Base-by-base conservation (phyloP, 192 early-diverging fungal genomes). In the Podila epigama region DNA sequence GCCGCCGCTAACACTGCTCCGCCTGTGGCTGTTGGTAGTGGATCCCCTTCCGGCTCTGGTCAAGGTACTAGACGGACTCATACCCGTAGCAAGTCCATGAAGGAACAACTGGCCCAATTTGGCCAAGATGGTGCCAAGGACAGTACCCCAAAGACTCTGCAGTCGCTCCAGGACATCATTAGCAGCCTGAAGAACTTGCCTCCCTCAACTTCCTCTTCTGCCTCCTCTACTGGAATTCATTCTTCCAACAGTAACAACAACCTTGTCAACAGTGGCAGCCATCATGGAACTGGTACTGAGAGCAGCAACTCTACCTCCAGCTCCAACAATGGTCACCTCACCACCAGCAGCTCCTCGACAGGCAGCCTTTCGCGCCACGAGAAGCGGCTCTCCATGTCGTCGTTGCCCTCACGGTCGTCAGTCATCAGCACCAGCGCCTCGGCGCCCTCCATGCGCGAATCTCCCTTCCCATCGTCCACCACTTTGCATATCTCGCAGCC, bases 101-200 rank as follows among this genome's bases (percentile, higher is more conserved):
- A 67, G 65, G 72, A 75, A 28, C 72, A 75, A 25, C 11, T 75
- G 5, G 65, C 34, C 1, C 72, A 63, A 40, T 35, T 56, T 28
- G 40, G 51, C 15, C 63, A 75, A 20, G 60, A 75, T 5, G 22
- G 39, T 10, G 58, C 60, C 60, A 63, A 58, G 34, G 68, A 80
- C 36, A 79, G 80, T 37, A 51, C 60, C 7, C 68, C 79, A 7
- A 78, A 77, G 34, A 75, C 83, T 1, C 51, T 88, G 11, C 68
- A 84, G 51, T 85, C 83, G 20, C 51, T 88, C 35, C 87, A 86
- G 44, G 66, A 85, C 39, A 86, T 86, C 37, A 88, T 88, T 37
- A 83, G 77, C 50, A 84, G 70, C 28, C 65, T 88, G 27, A 86
- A 85, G 37, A 80, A 52, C 42, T 52, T 88, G 6, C 85, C 87